A percentile compares a stretch with the other conserved stretches of the same genome.
These are phyloP conservation scores for Blastocladiella emersonii DNA, from an alignment of 371 early-diverging fungal species.

Conservation along the genomic window DNA sequence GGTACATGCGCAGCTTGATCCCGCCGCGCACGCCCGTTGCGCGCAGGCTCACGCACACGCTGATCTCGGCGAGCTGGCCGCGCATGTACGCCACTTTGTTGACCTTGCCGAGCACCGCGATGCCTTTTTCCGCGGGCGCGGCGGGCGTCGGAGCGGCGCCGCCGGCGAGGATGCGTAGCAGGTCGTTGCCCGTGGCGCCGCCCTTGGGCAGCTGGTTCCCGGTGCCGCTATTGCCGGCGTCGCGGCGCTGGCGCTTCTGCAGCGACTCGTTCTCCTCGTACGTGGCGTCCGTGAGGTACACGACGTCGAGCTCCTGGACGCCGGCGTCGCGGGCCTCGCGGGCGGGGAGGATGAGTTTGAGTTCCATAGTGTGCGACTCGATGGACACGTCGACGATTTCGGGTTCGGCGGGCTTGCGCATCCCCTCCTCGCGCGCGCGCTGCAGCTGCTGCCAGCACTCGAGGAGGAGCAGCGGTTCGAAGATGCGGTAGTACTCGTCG, in stretches of 20 bases:
- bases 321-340: neutral
- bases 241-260: no score
- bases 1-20: neutral
- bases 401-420: conserved; percentile 24
- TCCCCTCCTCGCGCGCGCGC: conserved; percentile 49
- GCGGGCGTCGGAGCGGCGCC: neutral
- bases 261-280: neutral
- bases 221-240: no score
- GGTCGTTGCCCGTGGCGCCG: neutral
- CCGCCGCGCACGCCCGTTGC: conserved; percentile 12
- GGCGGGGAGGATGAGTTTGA: conserved; percentile 26
- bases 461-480: conserved; percentile 69
- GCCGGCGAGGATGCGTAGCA: neutral
- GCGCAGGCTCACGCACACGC: conserved; percentile 9
- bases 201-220: no score
- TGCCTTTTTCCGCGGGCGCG: neutral
- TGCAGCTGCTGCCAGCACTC: conserved; percentile 76
- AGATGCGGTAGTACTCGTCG: conserved; percentile 41
- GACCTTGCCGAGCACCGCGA: conserved; percentile 16
- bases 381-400: conserved; percentile 30
- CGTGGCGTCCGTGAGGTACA: neutral
- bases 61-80: conserved; percentile 7
- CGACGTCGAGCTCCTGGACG: neutral
- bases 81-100: conserved; percentile 8
- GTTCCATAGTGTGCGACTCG: conserved; percentile 62